Evolutionary conservation across 1,284 basidiomycete species (phyloP), one percentile per base, ranked within the genome.

Genomic region (Dichomitus squalens): DNA sequence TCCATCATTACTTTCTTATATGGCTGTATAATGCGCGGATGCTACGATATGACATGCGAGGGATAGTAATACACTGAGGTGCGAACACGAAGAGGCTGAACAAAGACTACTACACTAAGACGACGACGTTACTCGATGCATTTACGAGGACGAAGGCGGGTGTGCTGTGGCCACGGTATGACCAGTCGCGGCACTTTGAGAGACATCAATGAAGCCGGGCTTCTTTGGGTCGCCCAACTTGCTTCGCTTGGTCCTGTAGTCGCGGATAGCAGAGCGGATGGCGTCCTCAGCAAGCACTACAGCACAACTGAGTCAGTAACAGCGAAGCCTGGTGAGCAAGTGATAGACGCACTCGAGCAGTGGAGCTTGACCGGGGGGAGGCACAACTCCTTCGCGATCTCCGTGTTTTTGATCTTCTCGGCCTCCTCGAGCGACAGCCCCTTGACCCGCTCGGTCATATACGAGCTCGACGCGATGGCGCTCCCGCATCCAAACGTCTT

Each of bases 401-500:
- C 97, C 7, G 96, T 99, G 80, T 99, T 99, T 78, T 96, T 97
- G 70, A 99, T 98, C 71, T 90, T 88, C 56, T 93, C 93, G 12
- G 97, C 97, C 64, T 96, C 92, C 56, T 98, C 96, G 55, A 99
- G 78, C 16, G 90, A 90, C 66, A 99, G 82, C 23, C 97, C 97
- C 79, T 92, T 97, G 65, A 99, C 96, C 51, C 95, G 90, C 79
- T 99, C 96, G 18, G 96, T 99, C 91, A 97, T 95, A 75, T 95
- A 98, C 11, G 92, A 95, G 70, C 92, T 95, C 3, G 94, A 96
- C 1, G 97, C 97, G 63, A 99, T 99, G 64, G 96, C 97, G 61
- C 93, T 96, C 56, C 97, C 94, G 73, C 94, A 96, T 14, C 95
- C 95, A 73, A 97, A 98, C 0, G 95, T 97, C 81, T 97, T 98